These are phyloP conservation scores for Dactylellina drechsleri DNA, from an alignment of 2,329 filamentous ascomycete species.

Conservation along the genomic window DNA sequence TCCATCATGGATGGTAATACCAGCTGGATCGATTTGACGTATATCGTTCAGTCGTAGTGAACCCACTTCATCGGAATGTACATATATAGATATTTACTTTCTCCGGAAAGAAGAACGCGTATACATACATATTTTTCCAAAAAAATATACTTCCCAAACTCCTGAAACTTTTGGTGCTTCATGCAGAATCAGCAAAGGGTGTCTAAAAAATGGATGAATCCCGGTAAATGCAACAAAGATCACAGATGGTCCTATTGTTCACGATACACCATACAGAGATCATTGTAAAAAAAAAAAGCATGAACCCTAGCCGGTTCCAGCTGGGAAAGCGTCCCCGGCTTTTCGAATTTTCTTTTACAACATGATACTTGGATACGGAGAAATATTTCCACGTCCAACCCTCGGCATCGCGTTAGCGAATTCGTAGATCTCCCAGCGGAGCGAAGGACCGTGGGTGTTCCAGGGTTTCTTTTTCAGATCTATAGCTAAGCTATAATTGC, in stretches of 20 bases:
- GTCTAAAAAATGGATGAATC: no score
- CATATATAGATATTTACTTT: no score
- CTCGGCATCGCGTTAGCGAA: not conserved
- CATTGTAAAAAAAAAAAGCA: no score
- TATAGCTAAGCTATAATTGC: not conserved
- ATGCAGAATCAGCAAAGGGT: no score
- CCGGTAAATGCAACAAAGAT: no score
- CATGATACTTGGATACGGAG: constrained; percentile 2
- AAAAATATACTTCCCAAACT: no score
- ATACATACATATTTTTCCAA: not conserved
- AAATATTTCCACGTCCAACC: constrained; percentile 17
- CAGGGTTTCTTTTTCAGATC: constrained; percentile 20
- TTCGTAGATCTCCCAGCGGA: constrained; percentile 12
- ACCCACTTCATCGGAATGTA: no score
- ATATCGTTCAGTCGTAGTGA: constrained; percentile 58
- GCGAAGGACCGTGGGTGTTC: constrained; percentile 20
- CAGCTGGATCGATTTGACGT: constrained; percentile 64
- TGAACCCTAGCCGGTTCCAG: no score
- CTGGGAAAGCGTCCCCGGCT: not conserved
- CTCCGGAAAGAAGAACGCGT: not conserved
- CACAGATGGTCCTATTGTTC: no score
- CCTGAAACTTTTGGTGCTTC: no score
- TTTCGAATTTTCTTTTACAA: not conserved
- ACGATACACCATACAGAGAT: no score
- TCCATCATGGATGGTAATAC: constrained; percentile 63